Conservation (phyloP, 2,329 filamentous ascomycete genomes). For the Lachnellula occidentalis region DNA sequence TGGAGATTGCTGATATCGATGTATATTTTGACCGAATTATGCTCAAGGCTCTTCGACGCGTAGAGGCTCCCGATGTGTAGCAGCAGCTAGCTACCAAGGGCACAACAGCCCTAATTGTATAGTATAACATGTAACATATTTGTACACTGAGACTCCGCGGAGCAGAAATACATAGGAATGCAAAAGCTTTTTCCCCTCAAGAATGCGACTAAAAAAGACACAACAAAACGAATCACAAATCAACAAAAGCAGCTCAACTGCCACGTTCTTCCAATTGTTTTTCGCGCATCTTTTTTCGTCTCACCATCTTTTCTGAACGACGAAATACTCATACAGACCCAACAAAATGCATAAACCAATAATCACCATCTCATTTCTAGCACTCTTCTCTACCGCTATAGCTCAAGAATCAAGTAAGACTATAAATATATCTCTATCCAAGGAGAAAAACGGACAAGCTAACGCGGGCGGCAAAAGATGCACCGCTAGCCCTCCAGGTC, state of each 20-base stretch:
- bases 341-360: background rate
- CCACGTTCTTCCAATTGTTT: background rate
- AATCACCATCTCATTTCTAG: background rate
- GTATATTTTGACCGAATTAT: constrained; percentile 41
- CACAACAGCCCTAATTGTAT: background rate
- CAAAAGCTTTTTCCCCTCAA: background rate
- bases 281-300: background rate
- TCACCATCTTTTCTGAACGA: background rate
- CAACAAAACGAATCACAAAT: background rate
- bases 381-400: background rate
- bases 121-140: background rate
- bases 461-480: too few species aligned
- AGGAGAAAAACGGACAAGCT: too few species aligned
- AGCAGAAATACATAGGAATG: background rate
- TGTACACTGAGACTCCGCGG: too few species aligned
- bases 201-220: background rate
- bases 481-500: too few species aligned
- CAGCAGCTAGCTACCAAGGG: background rate
- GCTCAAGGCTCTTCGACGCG: constrained; percentile 39
- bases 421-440: too few species aligned
- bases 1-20: constrained; percentile 50
- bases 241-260: background rate
- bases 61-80: background rate
- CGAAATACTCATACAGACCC: background rate
- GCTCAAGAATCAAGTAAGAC: background rate